Evolutionary conservation across 192 early-diverging fungal genomes (phyloP).

Genomic region (Tieghemiomyces parasiticus): DNA sequence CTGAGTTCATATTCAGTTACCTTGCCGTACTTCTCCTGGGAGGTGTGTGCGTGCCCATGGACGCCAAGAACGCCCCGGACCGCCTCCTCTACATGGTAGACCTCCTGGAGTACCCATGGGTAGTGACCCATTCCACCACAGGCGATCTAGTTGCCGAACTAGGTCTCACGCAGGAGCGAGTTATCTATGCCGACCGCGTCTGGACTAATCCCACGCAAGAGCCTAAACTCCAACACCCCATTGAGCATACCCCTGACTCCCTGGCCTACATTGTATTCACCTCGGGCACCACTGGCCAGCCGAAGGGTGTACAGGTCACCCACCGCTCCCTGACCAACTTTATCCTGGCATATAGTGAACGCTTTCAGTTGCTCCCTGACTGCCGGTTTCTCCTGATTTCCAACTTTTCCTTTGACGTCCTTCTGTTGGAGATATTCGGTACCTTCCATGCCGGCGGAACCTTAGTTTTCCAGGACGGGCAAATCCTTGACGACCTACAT

Average conservation of each 20-base stretch:
- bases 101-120: too few relatives aligned
- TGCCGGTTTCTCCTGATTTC: not conserved
- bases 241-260: not conserved
- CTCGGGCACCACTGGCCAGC: not conserved
- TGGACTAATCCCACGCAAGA: too few relatives aligned
- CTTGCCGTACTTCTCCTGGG: too few relatives aligned
- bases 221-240: too few relatives aligned
- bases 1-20: too few relatives aligned
- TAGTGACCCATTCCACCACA: too few relatives aligned
- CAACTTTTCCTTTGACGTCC: not conserved
- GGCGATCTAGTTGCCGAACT: too few relatives aligned
- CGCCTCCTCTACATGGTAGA: too few relatives aligned
- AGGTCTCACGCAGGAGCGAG: too few relatives aligned
- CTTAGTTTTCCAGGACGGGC: not conserved
- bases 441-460: not conserved
- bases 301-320: not conserved
- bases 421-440: not conserved
- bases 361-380: not conserved
- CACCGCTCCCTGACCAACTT: not conserved
- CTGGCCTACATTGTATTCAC: slow-evolving; percentile 5
- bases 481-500: not conserved
- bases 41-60: too few relatives aligned
- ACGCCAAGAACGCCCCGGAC: too few relatives aligned
- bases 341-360: not conserved
- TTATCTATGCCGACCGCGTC: not conserved